Evolutionary conservation across 2,329 filamentous ascomycete species (phyloP).

Genomic region (Microsporum ferrugineum): DNA sequence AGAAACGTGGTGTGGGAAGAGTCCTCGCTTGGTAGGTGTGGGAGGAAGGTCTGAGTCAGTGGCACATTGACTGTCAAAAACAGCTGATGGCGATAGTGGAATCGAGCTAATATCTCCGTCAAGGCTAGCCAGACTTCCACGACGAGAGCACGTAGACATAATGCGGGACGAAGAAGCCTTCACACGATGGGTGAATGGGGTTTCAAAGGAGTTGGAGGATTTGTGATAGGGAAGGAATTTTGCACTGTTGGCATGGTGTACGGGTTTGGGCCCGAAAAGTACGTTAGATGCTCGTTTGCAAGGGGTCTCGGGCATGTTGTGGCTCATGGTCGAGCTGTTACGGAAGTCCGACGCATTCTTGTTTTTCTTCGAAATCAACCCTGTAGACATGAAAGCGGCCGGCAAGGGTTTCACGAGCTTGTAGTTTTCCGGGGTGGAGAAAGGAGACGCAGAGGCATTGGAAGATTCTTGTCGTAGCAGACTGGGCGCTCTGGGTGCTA

Average conservation of each 20-base stretch:
- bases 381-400: constrained; percentile 85
- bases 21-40: constrained; percentile 67
- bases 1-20: constrained; percentile 19
- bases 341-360: constrained; percentile 60
- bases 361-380: constrained; percentile 88
- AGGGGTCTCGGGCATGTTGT: constrained; percentile 82
- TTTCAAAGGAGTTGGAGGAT: not conserved
- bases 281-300: constrained; percentile 74
- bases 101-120: constrained; percentile 62
- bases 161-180: constrained; percentile 27
- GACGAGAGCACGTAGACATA: constrained; percentile 40
- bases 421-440: constrained; percentile 66
- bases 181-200: constrained; percentile 1
- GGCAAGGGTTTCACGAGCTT: constrained; percentile 66
- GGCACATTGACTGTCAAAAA: constrained; percentile 45
- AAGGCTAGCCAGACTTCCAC: constrained; percentile 66
- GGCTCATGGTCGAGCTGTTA: constrained; percentile 38
- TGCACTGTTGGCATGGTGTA: constrained; percentile 48
- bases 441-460: constrained; percentile 40
- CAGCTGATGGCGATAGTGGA: constrained; percentile 45
- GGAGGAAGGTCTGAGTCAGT: constrained; percentile 70
- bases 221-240: constrained; percentile 28
- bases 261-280: constrained; percentile 48
- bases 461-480: constrained; percentile 40
- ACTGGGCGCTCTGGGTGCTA: constrained; percentile 32